These are phyloP conservation scores for Meyerozyma carpophila DNA, from an alignment of 1,139 yeast genomes.

Conservation along the genomic window DNA sequence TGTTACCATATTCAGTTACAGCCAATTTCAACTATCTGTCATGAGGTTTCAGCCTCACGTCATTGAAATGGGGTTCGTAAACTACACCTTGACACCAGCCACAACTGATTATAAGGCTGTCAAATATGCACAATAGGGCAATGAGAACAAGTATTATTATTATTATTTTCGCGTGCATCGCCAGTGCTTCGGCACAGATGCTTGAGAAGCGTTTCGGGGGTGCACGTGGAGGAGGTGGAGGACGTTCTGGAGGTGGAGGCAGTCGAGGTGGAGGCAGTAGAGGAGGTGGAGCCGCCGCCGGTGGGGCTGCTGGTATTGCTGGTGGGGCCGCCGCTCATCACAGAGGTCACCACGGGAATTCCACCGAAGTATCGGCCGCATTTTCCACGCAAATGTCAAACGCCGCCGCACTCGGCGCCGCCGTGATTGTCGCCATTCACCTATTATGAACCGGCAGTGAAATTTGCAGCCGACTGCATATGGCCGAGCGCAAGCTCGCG, in stretches of 20 bases:
- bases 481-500: background rate
- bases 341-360: background rate
- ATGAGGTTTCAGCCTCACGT: too few species aligned
- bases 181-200: too few species aligned
- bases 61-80: too few species aligned
- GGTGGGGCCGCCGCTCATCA: slow-evolving; percentile 2
- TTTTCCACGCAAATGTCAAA: background rate
- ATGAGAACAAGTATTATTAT: too few species aligned
- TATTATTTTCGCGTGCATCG: too few species aligned
- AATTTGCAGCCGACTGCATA: background rate
- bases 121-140: too few species aligned
- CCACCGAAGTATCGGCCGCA: background rate
- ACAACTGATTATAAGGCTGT: too few species aligned
- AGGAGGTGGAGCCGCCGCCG: slow-evolving; percentile 1
- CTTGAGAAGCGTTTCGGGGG: slow-evolving; percentile 3
- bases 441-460: background rate
- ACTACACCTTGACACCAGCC: too few species aligned
- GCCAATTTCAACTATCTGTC: too few species aligned
- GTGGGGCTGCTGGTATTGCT: slow-evolving; percentile 3
- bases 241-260: background rate
- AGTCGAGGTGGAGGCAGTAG: slow-evolving; percentile 3
- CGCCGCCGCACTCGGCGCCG: background rate
- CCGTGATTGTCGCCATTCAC: background rate
- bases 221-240: slow-evolving; percentile 2
- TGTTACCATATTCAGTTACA: too few species aligned